Base-by-base conservation (phyloP, 164 flowering plant genomes). In the Cinnamomum chago region DNA sequence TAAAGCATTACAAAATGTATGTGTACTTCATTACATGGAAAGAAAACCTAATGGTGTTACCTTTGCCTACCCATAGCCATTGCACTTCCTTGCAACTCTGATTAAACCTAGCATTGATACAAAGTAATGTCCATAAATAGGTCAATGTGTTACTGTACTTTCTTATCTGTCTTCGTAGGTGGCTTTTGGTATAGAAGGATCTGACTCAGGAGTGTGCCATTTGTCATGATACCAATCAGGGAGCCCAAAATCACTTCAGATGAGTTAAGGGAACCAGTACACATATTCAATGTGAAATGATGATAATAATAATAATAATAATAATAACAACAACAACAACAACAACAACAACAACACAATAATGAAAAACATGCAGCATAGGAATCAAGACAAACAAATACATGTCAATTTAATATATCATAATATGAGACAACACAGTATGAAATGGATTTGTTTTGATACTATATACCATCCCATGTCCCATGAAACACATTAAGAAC, bases 181-280 rank as follows among this genome's bases (percentile, higher is more conserved):
- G 90, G 86, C 79, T 85, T 92, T 75, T 71, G 84, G 84, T 93
- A 95, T 68, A 85, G 0, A 33, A 91, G 74, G 72, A 93, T 93
- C 83, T 93, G 99, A 79, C 90, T 81, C 77, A 95, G 80, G 76
- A 95, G 81, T 72, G 94, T 88, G 35, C 93, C 96, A 75, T 95
- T 95, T 14, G 87, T 86, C 72, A 88, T 25, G 23, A 91, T 76
- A 52, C 95, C 96, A 69, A 92, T 79, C 25, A 82, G 81, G 60
- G 93, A 90, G 70, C 99, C 99, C 92, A 90, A 5, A 62, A 88
- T 76, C 82, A 93, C 99, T 95, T 71, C 65, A 74, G 75, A 73
- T 18, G 72, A 79, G 74, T 90, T 73, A 88, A 89, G 90, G 89
- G 64, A 79, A 35, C 66, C 78, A 75, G 35, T 9, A 10, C 67